Conservation (phyloP, 257 asterid genomes). For the Coffea eugenioides region DNA sequence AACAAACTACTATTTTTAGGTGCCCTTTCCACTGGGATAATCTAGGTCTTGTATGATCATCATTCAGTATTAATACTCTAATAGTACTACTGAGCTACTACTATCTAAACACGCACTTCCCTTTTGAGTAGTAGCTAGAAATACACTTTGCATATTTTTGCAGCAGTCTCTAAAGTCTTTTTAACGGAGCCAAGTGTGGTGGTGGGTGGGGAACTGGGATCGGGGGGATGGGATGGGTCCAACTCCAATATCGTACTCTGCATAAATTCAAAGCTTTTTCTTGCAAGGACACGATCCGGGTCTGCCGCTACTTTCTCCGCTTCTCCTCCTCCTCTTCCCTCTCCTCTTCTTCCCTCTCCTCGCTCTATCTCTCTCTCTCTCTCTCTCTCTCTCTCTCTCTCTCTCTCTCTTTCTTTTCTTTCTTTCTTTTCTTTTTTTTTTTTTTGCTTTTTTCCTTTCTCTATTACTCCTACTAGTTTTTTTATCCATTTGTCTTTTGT, state of each 20-base stretch:
- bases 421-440: not conserved
- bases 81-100: not conserved
- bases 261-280: conserved; percentile 49
- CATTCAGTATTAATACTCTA: not conserved
- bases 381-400: conserved; percentile 12
- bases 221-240: conserved; percentile 8
- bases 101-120: not conserved
- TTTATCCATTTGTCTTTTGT: not conserved
- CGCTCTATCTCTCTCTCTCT: not conserved
- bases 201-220: not conserved
- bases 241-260: conserved; percentile 51
- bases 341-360: not conserved
- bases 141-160: conserved; percentile 17
- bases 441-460: not conserved
- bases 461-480: conserved; percentile 1
- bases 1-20: not conserved
- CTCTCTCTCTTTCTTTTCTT: not conserved
- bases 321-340: conserved; percentile 18
- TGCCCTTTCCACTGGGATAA: not conserved
- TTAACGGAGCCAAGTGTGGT: conserved; percentile 3
- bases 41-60: too few species aligned
- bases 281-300: conserved; percentile 81
- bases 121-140: not conserved
- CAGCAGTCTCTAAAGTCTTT: conserved; percentile 10
- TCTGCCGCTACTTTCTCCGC: conserved; percentile 73